Evolutionary conservation across 768 basidiomycete genomes (phyloP).

Genomic region (Paxillus involutus): DNA sequence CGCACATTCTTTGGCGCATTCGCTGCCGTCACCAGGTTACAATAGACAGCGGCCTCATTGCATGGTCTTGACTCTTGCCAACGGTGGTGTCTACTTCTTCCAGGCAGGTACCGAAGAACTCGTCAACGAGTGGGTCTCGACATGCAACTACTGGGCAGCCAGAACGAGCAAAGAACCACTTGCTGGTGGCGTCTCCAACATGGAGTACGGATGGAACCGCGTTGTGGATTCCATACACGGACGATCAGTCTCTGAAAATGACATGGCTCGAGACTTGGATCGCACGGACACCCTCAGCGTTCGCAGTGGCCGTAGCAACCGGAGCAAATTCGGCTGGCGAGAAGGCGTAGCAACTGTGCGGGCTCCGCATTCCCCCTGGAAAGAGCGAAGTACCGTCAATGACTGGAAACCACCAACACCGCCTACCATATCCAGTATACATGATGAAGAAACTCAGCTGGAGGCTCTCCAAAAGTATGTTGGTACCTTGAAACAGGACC

Average conservation of each 20-base stretch:
- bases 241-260: slow-evolving; percentile 60
- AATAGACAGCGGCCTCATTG: slow-evolving; percentile 88
- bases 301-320: slow-evolving; percentile 70
- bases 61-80: slow-evolving; percentile 88
- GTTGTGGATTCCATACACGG: slow-evolving; percentile 55
- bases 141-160: slow-evolving; percentile 99
- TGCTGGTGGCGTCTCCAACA: slow-evolving; percentile 94
- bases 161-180: slow-evolving; percentile 93
- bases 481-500: slow-evolving; percentile 67
- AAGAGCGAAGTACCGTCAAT: slow-evolving; percentile 75
- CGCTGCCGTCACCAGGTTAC: slow-evolving; percentile 90
- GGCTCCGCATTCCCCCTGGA: slow-evolving; percentile 66
- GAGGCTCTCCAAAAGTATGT: slow-evolving; percentile 89
- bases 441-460: slow-evolving; percentile 92
- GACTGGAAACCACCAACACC: slow-evolving; percentile 95
- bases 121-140: slow-evolving; percentile 98
- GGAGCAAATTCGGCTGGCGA: slow-evolving; percentile 72
- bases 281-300: slow-evolving; percentile 67
- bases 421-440: slow-evolving; percentile 76
- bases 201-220: slow-evolving; percentile 99
- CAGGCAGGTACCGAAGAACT: slow-evolving; percentile 98
- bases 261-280: slow-evolving; percentile 48
- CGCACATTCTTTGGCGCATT: slow-evolving; percentile 84
- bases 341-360: slow-evolving; percentile 68
- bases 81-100: slow-evolving; percentile 94